These are phyloP conservation scores for Talaromyces proteolyticus DNA, from an alignment of 495 filamentous ascomycete species.

Conservation along the genomic window DNA sequence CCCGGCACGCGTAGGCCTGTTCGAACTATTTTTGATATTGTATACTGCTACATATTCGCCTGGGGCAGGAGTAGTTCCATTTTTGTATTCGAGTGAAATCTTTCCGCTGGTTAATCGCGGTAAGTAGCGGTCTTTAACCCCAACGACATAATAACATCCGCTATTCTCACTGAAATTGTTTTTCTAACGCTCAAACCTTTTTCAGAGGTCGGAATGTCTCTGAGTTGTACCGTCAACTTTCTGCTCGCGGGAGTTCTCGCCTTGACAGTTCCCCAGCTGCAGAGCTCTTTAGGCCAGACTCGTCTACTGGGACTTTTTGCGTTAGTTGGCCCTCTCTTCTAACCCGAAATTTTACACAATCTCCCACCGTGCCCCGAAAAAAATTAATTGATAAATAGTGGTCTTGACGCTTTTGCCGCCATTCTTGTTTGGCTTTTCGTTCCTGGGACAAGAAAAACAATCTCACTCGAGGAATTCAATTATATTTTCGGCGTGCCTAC, in stretches of 20 bases:
- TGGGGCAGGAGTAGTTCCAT: constrained; percentile 15
- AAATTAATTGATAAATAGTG: constrained; percentile 6
- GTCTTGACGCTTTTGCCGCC: constrained; percentile 11
- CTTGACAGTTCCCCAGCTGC: constrained; percentile 12
- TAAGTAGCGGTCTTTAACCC: neutral
- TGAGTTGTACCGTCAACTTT: constrained; percentile 11
- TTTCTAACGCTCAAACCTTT: neutral
- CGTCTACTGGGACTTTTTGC: constrained; percentile 13
- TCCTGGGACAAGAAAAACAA: constrained; percentile 10
- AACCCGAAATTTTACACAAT: neutral
- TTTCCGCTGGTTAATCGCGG: constrained; percentile 11
- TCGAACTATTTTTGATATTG: constrained; percentile 11
- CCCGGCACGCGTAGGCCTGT: neutral
- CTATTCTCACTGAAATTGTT: neutral
- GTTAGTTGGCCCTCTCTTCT: constrained; percentile 1
- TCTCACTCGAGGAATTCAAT: constrained; percentile 14
- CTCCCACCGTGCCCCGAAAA: too few relatives aligned
- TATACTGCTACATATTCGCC: constrained; percentile 16
- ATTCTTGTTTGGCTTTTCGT: constrained; percentile 19
- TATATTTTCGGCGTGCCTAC: constrained; percentile 26
- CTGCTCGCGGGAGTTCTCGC: constrained; percentile 12
- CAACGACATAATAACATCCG: neutral
- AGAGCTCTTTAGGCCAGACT: constrained; percentile 5
- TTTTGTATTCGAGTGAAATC: constrained; percentile 17
- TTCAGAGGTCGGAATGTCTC: constrained; percentile 15